Evolutionary conservation across 257 asterid species (phyloP).

Genomic region (Nicotiana tabacum): DNA sequence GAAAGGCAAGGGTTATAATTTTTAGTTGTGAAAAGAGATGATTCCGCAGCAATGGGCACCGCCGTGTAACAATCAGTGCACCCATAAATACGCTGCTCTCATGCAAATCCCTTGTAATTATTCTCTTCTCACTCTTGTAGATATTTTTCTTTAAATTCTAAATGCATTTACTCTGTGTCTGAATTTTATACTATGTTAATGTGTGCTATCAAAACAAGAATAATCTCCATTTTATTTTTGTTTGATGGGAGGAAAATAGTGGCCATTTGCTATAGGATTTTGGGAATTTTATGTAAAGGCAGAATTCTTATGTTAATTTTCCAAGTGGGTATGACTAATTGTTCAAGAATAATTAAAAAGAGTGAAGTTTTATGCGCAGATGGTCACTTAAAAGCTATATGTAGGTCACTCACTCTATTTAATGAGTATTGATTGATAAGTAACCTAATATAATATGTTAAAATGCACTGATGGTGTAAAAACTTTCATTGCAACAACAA

Average conservation of each 20-base stretch:
- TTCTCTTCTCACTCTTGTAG: background rate
- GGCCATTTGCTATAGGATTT: background rate
- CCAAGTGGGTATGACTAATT: background rate
- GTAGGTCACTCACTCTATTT: no score
- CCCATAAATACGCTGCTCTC: constrained; percentile 68
- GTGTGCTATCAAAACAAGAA: background rate
- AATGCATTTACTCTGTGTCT: background rate
- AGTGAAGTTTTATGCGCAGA: no score
- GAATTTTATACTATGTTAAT: background rate
- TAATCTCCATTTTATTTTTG: background rate
- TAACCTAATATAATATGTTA: no score
- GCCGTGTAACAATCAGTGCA: constrained; percentile 81
- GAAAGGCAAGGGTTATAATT: background rate
- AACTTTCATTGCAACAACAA: background rate
- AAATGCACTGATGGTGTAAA: no score
- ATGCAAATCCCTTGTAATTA: constrained; percentile 74
- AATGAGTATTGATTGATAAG: no score
- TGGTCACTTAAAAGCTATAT: no score
- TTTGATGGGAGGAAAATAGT: background rate
- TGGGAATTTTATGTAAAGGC: background rate
- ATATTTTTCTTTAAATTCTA: background rate
- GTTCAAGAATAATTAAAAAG: background rate
- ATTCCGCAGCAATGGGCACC: constrained; percentile 73
- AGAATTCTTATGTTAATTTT: background rate
- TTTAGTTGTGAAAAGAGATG: constrained; percentile 23